Evolutionary conservation across 768 basidiomycete species (phyloP), one percentile per base, ranked within the genome.

Genomic region (Boletus fagicola): DNA sequence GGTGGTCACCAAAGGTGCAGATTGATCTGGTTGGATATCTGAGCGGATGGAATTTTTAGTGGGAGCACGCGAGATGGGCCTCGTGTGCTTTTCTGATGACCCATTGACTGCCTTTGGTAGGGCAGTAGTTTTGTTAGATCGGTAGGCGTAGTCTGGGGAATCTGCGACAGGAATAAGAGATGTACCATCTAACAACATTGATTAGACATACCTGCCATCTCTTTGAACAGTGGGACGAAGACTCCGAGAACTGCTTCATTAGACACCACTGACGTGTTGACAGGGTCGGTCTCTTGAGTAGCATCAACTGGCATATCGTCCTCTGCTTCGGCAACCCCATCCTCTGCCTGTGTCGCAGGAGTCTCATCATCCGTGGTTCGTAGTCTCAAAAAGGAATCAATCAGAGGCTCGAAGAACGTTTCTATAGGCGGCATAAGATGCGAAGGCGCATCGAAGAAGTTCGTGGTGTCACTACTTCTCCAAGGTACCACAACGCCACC

Each of bases 381-480:
- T 8, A 66, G 51, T 45, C 68, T 72, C 50, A 80, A 70, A 65
- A 86, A 79, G 31, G 78, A 74, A 49, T 76, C 72, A 62, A 86
- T 76, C 57, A 87, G 75, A 22, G 85, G 73, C 36, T 87, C 83
- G 70, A 91, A 96, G 46, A 96, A 72, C 30, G 77, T 75, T 51
- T 84, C 81, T 54, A 93, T 72, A 6, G 92, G 83, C 15, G 93
- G 91, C 68, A 88, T 79, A 47, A 90, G 79, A 73, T 93, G 87
- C 38, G 88, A 82, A 13, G 92, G 88, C 9, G 80, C 80, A 62
- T 85, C 80, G 63, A 92, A 87, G 38, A 86, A 71, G 48, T 70
- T 72, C 36, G 75, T 70, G 51, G 76, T 75, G 51, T 78, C 78
- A 60, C 72, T 79, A 67, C 71, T 75, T 61, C 70, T 73, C 74